A percentile compares a stretch with the other conserved stretches of the same genome.
phyloP scores from a whole-genome alignment of 768 basidiomycete genomes.

The Collybia sp. region DNA sequence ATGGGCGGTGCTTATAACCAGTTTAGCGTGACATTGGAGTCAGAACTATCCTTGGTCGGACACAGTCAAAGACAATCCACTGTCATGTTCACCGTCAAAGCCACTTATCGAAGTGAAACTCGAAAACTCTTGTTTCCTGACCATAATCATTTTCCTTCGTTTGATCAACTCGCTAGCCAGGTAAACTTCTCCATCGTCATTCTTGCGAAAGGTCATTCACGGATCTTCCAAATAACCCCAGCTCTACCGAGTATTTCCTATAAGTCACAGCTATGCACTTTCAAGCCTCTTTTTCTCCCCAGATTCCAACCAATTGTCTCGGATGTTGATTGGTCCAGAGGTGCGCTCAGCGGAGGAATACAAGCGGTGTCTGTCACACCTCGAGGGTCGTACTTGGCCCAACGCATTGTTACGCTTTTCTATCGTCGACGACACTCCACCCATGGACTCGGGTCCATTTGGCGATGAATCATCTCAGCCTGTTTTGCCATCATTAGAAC shows the following conservation, averaged over 20 bases:
- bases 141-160: constrained; percentile 54
- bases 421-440: constrained; percentile 46
- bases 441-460: constrained; percentile 23
- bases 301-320: constrained; percentile 43
- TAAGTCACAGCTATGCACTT: constrained; percentile 54
- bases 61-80: constrained; percentile 16
- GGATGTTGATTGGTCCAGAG: constrained; percentile 59
- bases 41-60: constrained; percentile 1
- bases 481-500: no score
- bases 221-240: constrained; percentile 18
- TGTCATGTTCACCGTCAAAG: constrained; percentile 74
- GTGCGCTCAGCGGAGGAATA: constrained; percentile 60
- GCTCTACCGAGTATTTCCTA: constrained; percentile 70
- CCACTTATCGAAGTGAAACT: constrained; percentile 67
- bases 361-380: constrained; percentile 39
- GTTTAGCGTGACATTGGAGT: not conserved
- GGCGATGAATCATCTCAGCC: not conserved
- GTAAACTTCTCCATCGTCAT: constrained; percentile 29
- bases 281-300: constrained; percentile 70
- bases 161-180: constrained; percentile 56
- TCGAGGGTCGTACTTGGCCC: constrained; percentile 47
- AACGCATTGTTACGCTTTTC: constrained; percentile 61
- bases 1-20: not conserved
- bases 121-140: constrained; percentile 59
- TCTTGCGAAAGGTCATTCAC: constrained; percentile 15